Percentiles rank a stretch among this genome's conserved stretches.
Conservation (phyloP, 1,284 basidiomycete genomes). For the Cutaneotrichosporon mucoides region DNA sequence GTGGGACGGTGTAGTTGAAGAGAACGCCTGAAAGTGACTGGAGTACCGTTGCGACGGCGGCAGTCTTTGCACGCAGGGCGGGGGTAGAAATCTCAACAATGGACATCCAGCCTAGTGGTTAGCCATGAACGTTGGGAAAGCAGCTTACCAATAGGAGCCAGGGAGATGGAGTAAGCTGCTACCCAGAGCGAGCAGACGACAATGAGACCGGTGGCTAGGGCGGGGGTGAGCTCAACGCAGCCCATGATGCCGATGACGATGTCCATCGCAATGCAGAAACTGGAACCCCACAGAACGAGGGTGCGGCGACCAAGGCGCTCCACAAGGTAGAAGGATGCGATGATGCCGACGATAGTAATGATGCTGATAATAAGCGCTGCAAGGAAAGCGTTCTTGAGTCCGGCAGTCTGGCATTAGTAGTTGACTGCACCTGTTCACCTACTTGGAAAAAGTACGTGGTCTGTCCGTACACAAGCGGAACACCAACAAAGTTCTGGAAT, state of each 20-base stretch:
- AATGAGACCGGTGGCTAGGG: constrained; percentile 9
- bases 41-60: constrained; percentile 11
- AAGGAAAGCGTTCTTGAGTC: neutral
- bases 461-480: constrained; percentile 19
- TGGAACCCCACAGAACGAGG: constrained; percentile 25
- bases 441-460: constrained; percentile 23
- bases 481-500: constrained; percentile 18
- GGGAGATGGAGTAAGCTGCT: constrained; percentile 22
- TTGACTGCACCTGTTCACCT: no score
- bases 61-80: constrained; percentile 20
- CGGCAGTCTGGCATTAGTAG: neutral
- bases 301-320: constrained; percentile 44
- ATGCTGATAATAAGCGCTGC: constrained; percentile 13
- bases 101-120: constrained; percentile 4
- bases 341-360: constrained; percentile 24
- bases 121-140: no score
- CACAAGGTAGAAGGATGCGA: constrained; percentile 40
- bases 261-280: constrained; percentile 23
- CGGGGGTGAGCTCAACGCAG: constrained; percentile 11
- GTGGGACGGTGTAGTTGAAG: constrained; percentile 3
- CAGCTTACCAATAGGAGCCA: constrained; percentile 17
- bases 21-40: constrained; percentile 12
- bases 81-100: constrained; percentile 18
- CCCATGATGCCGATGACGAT: constrained; percentile 37
- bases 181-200: constrained; percentile 21